Percentiles rank a stretch among this genome's conserved stretches.
Evolutionary conservation across 2,329 filamentous ascomycete genomes (phyloP).

Genomic region (Aspergillus brasiliensis): DNA sequence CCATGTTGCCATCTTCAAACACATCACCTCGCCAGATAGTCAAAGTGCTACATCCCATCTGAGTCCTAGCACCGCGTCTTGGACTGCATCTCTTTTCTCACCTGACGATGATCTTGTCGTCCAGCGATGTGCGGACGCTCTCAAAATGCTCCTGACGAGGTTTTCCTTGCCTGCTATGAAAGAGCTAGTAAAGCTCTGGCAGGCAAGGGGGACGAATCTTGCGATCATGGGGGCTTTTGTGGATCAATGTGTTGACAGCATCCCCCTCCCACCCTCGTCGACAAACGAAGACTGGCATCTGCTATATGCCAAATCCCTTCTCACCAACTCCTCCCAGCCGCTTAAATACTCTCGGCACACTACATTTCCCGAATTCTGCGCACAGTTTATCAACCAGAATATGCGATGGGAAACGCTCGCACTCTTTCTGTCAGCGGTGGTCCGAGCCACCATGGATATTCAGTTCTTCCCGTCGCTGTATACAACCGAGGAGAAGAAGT

Average conservation of each 20-base stretch:
- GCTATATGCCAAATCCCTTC: neutral
- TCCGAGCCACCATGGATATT: conserved; percentile 39
- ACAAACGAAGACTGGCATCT: neutral
- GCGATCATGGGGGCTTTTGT: conserved; percentile 25
- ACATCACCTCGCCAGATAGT: conserved; percentile 20
- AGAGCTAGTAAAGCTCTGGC: conserved; percentile 27
- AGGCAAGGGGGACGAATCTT: conserved; percentile 28
- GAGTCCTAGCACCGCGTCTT: neutral
- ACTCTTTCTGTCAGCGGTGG: conserved; percentile 40
- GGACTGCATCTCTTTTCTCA: neutral
- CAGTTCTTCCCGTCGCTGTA: conserved; percentile 33
- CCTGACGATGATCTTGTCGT: conserved; percentile 26
- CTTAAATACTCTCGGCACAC: conserved; percentile 11
- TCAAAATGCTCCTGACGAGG: conserved; percentile 23
- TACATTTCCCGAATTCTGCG: conserved; percentile 21
- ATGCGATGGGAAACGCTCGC: conserved; percentile 44
- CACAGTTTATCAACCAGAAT: conserved; percentile 30
- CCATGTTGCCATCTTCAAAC: conserved; percentile 33
- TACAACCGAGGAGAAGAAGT: conserved; percentile 27
- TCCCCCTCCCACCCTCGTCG: neutral
- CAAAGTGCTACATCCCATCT: conserved; percentile 17
- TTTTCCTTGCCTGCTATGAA: conserved; percentile 17
- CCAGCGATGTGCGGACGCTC: conserved; percentile 28
- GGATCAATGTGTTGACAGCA: neutral
- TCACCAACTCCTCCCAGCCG: neutral